Conservation (phyloP, 2,329 filamentous ascomycete species). For the Aureobasidium lini region DNA sequence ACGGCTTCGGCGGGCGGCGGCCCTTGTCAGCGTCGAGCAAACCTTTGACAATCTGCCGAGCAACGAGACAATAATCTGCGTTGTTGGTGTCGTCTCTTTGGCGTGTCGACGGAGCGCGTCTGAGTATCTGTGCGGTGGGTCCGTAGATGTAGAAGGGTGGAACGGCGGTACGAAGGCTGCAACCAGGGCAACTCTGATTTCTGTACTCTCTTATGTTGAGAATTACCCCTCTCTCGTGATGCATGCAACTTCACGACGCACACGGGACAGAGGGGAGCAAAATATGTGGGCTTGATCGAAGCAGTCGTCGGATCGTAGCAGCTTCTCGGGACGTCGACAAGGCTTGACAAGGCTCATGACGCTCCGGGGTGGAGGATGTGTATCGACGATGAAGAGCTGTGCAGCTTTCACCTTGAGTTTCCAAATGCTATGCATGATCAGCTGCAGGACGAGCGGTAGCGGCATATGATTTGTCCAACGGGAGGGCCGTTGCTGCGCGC, state of each 20-base stretch:
- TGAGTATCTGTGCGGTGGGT: neutral
- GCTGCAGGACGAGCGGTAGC: neutral
- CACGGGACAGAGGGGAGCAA: neutral
- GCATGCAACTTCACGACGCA: neutral
- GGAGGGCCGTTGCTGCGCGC: conserved; percentile 11
- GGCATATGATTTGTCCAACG: conserved; percentile 16
- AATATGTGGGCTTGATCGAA: conserved; percentile 5
- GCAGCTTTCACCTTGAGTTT: neutral
- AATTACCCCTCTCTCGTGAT: neutral
- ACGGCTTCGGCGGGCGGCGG: conserved; percentile 13
- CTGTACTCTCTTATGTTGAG: neutral
- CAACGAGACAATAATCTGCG: conserved; percentile 14
- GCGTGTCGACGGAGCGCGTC: neutral
- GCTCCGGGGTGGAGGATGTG: neutral
- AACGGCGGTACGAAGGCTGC: conserved; percentile 7
- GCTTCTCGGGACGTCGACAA: neutral
- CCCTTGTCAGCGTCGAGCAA: conserved; percentile 10
- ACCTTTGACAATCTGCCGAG: conserved; percentile 12
- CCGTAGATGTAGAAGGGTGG: neutral
- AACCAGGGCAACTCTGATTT: conserved; percentile 10
- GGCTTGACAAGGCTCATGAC: neutral
- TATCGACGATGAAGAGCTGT: conserved; percentile 1
- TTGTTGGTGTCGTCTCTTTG: conserved; percentile 4
- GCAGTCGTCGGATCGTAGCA: neutral
- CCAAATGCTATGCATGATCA: conserved; percentile 13